Base-by-base conservation (phyloP, 2,329 filamentous ascomycete species). In the Alternaria postmessia region DNA sequence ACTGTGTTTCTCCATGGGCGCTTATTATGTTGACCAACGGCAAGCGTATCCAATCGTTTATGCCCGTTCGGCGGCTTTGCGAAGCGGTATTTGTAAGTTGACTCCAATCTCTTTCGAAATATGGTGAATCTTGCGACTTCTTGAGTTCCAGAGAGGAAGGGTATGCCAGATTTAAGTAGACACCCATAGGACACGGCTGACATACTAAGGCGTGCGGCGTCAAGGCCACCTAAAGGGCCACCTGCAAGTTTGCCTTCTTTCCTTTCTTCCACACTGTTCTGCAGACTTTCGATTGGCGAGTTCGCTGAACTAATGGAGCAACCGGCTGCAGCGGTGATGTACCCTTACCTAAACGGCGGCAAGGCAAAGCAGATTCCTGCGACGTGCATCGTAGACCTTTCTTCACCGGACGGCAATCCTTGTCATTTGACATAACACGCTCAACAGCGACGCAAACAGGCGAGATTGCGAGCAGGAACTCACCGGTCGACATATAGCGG, bases 151-250 rank as follows among this genome's bases (percentile, higher is more conserved):
- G 43, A 57, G 51, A 44, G n/a, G 53, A 64, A 61, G 65, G 66
- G 59, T 55, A n/a, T 47, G 30, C 43, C 58, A 57, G 49, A 57
- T 26, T 71, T 70, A 71, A 70, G 63, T 71, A 71, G 65, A 52
- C 51, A 53, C 55, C 49, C 41, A 54, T 51, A 30, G 14, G 55
- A 52, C 32, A 26, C 47, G 49, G 62, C 61, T 65, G 59, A 59
- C 53, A 49, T 55, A 60, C 62, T 64, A 65, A 51, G 36, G 41
- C 44, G 38, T 49, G 49, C 48, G 43, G 51, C 42, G 44, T 59
- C 54, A 44, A 42, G 43, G 32, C 34, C 34, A 59, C 42, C 55
- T 42, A 57, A 57, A 66, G 60, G 62, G 63, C 63, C 57, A 48
- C 59, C 38, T 68, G 57, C 53, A 64, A 59, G 47, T 62, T 71